These are phyloP conservation scores for Wallacemonas sp. DNA, from an alignment of 208 protist species.

Conservation along the genomic window DNA sequence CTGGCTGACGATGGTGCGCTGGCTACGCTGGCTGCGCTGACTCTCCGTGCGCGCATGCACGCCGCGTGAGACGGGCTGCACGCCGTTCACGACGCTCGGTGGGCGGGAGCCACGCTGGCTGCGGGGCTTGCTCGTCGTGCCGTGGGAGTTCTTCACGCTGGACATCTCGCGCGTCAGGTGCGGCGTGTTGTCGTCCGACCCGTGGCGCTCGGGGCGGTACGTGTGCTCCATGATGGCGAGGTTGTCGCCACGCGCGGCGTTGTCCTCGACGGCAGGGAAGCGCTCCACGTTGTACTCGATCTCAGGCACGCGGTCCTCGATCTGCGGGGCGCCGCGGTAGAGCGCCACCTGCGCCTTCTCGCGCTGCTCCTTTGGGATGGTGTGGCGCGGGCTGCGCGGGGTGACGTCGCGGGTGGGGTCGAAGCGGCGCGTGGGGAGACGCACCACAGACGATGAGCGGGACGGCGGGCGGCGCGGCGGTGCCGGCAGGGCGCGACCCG, in stretches of 20 bases:
- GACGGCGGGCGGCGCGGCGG: constrained; percentile 51
- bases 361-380: constrained; percentile 8
- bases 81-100: constrained; percentile 4
- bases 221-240: constrained; percentile 4
- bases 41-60: background rate
- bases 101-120: constrained; percentile 9
- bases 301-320: background rate
- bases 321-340: constrained; percentile 6
- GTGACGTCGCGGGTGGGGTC: constrained; percentile 15
- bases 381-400: background rate
- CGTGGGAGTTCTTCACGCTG: background rate
- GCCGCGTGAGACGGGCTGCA: background rate
- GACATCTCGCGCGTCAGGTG: constrained; percentile 6
- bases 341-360: constrained; percentile 21
- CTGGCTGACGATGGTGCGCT: constrained; percentile 9
- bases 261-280: constrained; percentile 2
- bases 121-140: background rate
- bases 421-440: constrained; percentile 53
- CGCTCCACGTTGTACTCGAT: background rate
- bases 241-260: background rate
- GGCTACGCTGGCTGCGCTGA: constrained; percentile 2
- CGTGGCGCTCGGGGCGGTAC: background rate
- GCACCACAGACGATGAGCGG: constrained; percentile 43
- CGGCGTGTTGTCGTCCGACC: background rate
- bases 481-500: constrained; percentile 46